phyloP scores from a whole-genome alignment of 73 alveolate genomes.

The Urostyla sp. region DNA sequence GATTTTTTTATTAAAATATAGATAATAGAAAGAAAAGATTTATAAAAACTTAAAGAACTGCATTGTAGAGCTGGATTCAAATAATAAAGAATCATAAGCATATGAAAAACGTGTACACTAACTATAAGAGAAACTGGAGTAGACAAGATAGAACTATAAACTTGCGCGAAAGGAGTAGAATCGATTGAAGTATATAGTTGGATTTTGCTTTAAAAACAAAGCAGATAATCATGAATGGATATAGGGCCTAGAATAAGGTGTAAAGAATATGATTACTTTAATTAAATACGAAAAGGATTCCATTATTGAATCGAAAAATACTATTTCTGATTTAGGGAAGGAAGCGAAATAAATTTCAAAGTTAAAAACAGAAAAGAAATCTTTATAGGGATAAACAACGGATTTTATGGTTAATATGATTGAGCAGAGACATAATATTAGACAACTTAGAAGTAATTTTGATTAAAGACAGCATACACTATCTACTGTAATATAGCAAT shows the following conservation, averaged over 20 bases:
- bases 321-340: neutral
- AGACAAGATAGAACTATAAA: constrained; percentile 5
- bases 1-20: too few relatives aligned
- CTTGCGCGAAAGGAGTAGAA: constrained; percentile 53
- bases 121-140: constrained; percentile 7
- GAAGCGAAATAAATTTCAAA: constrained; percentile 4
- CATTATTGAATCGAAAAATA: neutral
- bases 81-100: constrained; percentile 32
- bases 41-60: neutral
- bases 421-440: neutral
- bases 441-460: constrained; percentile 9
- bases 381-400: neutral
- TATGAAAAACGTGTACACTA: constrained; percentile 8
- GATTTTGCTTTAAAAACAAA: constrained; percentile 45
- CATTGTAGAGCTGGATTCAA: constrained; percentile 10
- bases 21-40: constrained; percentile 18
- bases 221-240: constrained; percentile 64
- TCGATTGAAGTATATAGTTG: constrained; percentile 41
- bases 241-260: constrained; percentile 49
- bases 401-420: constrained; percentile 29
- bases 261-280: constrained; percentile 31
- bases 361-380: constrained; percentile 2
- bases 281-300: constrained; percentile 42
- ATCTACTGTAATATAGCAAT: constrained; percentile 2
- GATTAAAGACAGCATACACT: neutral